Percentiles rank a stretch among this genome's conserved stretches.
These are phyloP conservation scores for Ascochyta viciae-villosae DNA, from an alignment of 2,329 filamentous ascomycete species.

Conservation along the genomic window DNA sequence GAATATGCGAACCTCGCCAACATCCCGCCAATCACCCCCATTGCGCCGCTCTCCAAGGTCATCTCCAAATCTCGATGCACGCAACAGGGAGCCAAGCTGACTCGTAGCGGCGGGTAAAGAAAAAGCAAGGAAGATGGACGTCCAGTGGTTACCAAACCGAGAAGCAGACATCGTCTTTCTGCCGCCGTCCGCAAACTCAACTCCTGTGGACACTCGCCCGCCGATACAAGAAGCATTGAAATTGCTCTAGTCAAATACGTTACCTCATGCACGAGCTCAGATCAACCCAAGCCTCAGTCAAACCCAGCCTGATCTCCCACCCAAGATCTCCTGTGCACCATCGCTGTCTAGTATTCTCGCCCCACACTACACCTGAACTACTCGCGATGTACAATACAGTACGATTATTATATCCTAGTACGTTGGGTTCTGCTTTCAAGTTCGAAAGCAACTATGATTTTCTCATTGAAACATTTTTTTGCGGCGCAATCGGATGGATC, in stretches of 20 bases:
- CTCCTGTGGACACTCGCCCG: constrained; percentile 18
- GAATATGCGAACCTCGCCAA: constrained; percentile 37
- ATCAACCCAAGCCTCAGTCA: neutral
- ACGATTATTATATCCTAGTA: neutral
- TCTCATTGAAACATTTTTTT: neutral
- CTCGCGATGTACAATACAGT: constrained; percentile 4
- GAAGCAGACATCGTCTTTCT: constrained; percentile 45
- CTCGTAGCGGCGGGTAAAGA: constrained; percentile 42
- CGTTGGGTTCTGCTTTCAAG: neutral
- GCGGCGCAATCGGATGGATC: neutral
- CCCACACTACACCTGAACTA: neutral
- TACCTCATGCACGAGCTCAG: neutral
- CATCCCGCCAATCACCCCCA: constrained; percentile 42
- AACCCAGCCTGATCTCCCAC: too few relatives aligned
- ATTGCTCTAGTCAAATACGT: constrained; percentile 1
- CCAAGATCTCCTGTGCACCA: neutral
- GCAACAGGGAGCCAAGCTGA: constrained; percentile 41
- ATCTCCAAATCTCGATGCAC: constrained; percentile 20
- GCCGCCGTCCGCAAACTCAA: constrained; percentile 34
- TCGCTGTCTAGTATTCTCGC: neutral
- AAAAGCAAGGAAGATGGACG: constrained; percentile 45
- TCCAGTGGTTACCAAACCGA: constrained; percentile 44
- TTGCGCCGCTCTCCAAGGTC: constrained; percentile 34
- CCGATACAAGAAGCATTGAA: constrained; percentile 17
- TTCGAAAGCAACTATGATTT: neutral